These are phyloP conservation scores for Emericellopsis terricola DNA, from an alignment of 495 filamentous ascomycete genomes.

Conservation along the genomic window DNA sequence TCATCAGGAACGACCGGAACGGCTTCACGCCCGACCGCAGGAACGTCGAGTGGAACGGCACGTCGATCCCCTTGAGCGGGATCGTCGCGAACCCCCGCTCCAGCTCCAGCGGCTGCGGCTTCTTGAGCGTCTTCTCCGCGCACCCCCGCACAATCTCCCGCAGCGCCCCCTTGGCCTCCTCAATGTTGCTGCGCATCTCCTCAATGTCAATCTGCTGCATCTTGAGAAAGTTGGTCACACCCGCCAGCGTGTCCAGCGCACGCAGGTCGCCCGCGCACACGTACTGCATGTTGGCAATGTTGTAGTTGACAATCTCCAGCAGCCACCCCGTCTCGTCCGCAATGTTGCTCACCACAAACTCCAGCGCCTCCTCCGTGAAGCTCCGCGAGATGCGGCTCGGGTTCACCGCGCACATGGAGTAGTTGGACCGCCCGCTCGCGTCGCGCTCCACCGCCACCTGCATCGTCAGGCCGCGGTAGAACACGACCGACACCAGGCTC, in stretches of 20 bases:
- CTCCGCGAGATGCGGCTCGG: constrained; percentile 92
- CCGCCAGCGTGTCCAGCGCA: constrained; percentile 84
- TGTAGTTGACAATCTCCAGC: constrained; percentile 97
- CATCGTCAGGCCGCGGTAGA: constrained; percentile 98
- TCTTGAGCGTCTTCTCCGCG: constrained; percentile 67
- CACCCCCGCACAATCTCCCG: constrained; percentile 74
- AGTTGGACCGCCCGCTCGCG: constrained; percentile 80
- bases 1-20: constrained; percentile 89
- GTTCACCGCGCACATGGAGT: constrained; percentile 98
- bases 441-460: constrained; percentile 98
- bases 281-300: constrained; percentile 97
- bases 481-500: constrained; percentile 92
- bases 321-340: constrained; percentile 86
- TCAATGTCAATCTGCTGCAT: constrained; percentile 92
- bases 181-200: constrained; percentile 59
- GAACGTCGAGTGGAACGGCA: constrained; percentile 98
- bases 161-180: constrained; percentile 62
- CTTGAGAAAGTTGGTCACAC: constrained; percentile 87
- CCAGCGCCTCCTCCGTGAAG: constrained; percentile 91
- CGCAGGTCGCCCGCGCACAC: constrained; percentile 94
- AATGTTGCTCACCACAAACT: constrained; percentile 88
- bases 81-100: constrained; percentile 95
- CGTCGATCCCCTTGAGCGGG: constrained; percentile 89
- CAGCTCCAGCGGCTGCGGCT: constrained; percentile 72
- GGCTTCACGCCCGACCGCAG: constrained; percentile 94